Evolutionary conservation across 345 rosid species (phyloP).

Genomic region (Rhizophora mangle): DNA sequence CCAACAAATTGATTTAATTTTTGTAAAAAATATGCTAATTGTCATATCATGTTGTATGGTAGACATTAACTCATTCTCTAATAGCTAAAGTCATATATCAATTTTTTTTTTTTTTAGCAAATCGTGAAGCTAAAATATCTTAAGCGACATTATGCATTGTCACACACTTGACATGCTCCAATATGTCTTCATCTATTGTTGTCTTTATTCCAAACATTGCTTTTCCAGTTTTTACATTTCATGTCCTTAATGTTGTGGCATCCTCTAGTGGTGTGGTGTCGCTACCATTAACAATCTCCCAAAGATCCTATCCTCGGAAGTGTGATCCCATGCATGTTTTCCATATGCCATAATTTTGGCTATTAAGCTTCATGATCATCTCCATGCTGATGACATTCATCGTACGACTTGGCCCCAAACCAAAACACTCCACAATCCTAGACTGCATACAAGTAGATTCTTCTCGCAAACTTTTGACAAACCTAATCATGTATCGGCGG

Average conservation of each 20-base stretch:
- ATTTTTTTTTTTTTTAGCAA: not conserved
- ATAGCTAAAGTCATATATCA: not conserved
- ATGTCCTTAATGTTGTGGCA: not conserved
- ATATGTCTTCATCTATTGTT: not conserved
- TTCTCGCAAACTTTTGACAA: no score
- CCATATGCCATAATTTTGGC: not conserved
- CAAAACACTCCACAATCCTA: no score
- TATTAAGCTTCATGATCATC: no score
- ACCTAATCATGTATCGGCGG: fast-evolving
- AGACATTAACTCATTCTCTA: not conserved
- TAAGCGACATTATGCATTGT: not conserved
- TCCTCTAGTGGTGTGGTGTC: not conserved
- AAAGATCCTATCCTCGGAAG: not conserved
- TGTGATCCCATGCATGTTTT: not conserved
- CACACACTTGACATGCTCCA: not conserved
- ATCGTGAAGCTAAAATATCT: not conserved
- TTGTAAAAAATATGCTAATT: not conserved
- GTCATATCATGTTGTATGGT: no score
- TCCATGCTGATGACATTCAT: no score
- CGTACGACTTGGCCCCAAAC: no score
- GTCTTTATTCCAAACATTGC: not conserved
- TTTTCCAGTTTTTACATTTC: not conserved
- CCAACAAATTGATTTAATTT: not conserved
- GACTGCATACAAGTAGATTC: no score
- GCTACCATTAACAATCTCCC: not conserved